Percentiles rank a stretch among this genome's conserved stretches.
Conservation (phyloP, 2,329 filamentous ascomycete species). For the Nigrospora oryzae region DNA sequence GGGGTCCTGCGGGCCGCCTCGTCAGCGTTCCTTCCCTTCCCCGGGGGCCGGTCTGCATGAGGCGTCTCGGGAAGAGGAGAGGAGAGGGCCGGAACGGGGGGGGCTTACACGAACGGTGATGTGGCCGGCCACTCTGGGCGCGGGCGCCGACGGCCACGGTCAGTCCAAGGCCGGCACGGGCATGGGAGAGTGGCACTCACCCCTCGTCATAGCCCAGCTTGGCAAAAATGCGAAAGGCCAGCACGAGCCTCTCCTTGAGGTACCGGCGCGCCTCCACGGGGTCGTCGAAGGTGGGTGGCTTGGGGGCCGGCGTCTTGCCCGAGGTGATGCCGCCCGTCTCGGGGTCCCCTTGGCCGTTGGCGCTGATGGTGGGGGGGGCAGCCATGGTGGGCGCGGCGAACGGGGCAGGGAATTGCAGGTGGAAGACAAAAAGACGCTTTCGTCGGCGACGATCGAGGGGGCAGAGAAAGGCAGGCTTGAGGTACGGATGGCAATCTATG, state of each 20-base stretch:
- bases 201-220: slow-evolving; percentile 51
- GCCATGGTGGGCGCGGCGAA: background rate
- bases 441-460: too few species aligned
- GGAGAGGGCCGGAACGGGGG: too few species aligned
- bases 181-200: too few species aligned
- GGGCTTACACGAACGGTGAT: slow-evolving; percentile 41
- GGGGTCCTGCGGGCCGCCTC: slow-evolving; percentile 30
- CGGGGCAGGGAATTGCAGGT: background rate
- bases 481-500: too few species aligned
- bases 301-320: slow-evolving; percentile 3
- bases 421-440: background rate
- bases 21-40: background rate
- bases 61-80: too few species aligned
- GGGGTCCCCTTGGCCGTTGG: background rate
- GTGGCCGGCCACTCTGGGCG: slow-evolving; percentile 44
- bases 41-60: too few species aligned
- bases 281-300: slow-evolving; percentile 13
- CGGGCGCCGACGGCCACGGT: background rate
- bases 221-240: slow-evolving; percentile 50
- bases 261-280: slow-evolving; percentile 36
- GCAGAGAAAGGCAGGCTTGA: too few species aligned
- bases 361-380: background rate
- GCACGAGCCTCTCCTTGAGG: slow-evolving; percentile 43
- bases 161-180: too few species aligned
- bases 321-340: background rate